Conservation (phyloP, 2,329 filamentous ascomycete species). For the Juglanconis oblonga region DNA sequence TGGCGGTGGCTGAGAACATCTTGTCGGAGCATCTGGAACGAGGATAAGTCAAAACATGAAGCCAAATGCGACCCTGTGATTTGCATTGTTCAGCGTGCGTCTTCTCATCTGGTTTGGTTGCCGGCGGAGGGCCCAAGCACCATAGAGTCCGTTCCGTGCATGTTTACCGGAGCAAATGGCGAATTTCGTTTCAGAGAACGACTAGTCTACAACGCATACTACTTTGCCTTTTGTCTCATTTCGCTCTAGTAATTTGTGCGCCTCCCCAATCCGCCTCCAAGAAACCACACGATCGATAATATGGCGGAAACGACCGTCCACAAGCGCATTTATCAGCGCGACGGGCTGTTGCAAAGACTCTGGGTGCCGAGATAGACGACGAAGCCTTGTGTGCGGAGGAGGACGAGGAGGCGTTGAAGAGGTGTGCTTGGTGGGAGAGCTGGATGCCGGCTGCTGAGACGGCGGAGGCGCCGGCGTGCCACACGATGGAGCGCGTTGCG, state of each 20-base stretch:
- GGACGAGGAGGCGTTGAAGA: not conserved
- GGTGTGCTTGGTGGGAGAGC: not conserved
- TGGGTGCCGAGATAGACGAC: not conserved
- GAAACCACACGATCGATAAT: not conserved
- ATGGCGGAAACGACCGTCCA: not conserved
- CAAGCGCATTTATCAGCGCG: not conserved
- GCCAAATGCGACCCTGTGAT: too few relatives aligned
- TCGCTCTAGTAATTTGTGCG: not conserved
- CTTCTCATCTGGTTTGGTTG: too few relatives aligned
- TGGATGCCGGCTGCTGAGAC: not conserved
- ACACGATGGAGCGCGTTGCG: not conserved
- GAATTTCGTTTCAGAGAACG: too few relatives aligned
- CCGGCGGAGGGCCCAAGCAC: too few relatives aligned
- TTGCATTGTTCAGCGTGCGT: too few relatives aligned
- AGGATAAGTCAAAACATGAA: too few relatives aligned
- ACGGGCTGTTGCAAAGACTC: not conserved
- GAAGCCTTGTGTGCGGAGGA: not conserved
- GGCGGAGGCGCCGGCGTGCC: conserved; percentile 1
- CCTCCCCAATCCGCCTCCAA: not conserved
- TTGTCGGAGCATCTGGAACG: too few relatives aligned
- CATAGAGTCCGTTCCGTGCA: too few relatives aligned
- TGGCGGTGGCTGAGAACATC: too few relatives aligned
- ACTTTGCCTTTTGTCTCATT: conserved; percentile 1
- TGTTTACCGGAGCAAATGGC: too few relatives aligned
- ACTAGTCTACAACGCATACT: not conserved